Conservation (phyloP, 768 basidiomycete genomes). For the Calocera cornea region DNA sequence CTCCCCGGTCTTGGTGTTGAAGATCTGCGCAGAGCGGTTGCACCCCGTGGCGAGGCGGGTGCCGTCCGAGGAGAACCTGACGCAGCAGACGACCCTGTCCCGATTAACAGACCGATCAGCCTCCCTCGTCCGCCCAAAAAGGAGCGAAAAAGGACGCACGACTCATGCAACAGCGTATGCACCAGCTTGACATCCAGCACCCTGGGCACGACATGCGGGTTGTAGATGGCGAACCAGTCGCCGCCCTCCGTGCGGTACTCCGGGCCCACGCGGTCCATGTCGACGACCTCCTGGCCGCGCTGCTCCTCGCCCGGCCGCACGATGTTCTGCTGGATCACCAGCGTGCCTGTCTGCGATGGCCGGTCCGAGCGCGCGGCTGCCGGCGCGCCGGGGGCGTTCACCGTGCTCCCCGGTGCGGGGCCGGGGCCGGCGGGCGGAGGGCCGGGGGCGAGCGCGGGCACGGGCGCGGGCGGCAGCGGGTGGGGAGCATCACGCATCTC, state of each 20-base stretch:
- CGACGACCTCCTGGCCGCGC: not conserved
- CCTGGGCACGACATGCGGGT: slow-evolving; percentile 55
- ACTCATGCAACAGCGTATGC: slow-evolving; percentile 83
- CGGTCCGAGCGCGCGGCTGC: slow-evolving; percentile 11
- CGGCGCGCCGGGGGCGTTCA: slow-evolving; percentile 1
- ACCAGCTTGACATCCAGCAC: slow-evolving; percentile 65
- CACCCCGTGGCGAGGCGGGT: slow-evolving; percentile 90
- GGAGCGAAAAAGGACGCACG: slow-evolving; percentile 32
- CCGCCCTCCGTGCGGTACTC: slow-evolving; percentile 44
- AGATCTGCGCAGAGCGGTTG: slow-evolving; percentile 91
- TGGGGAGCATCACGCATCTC: not conserved
- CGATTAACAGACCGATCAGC: not conserved
- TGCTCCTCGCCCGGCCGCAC: not conserved
- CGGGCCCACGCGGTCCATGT: slow-evolving; percentile 12
- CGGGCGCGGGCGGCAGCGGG: not conserved
- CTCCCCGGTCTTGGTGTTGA: slow-evolving; percentile 72
- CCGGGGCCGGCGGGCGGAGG: too few relatives aligned
- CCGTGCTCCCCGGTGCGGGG: not conserved
- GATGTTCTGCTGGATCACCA: not conserved
- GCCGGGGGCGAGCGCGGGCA: not conserved
- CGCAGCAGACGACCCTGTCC: slow-evolving; percentile 68
- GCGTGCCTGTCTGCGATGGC: slow-evolving; percentile 1
- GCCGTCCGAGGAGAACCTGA: slow-evolving; percentile 87
- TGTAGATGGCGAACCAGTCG: slow-evolving; percentile 86
- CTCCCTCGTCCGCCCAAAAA: not conserved